These are phyloP conservation scores for Leccinum subgranulosum DNA, from an alignment of 768 basidiomycete genomes.

Conservation along the genomic window DNA sequence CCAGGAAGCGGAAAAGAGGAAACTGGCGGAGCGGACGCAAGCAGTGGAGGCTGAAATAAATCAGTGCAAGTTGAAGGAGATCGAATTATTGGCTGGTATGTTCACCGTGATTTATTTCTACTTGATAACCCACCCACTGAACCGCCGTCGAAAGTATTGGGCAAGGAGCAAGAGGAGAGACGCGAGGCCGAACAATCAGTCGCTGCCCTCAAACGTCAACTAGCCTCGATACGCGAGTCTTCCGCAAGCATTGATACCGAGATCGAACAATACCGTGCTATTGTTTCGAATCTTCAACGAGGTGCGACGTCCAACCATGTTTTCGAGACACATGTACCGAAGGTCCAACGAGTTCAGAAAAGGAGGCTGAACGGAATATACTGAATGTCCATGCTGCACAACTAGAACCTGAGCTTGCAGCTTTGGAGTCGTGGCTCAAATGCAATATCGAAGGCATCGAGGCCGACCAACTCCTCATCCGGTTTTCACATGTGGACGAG, in stretches of 20 bases:
- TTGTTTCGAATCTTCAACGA: constrained; percentile 59
- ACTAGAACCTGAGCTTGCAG: constrained; percentile 52
- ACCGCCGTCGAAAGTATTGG: constrained; percentile 44
- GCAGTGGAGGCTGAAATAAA: constrained; percentile 67
- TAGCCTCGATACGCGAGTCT: constrained; percentile 60
- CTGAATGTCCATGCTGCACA: constrained; percentile 52
- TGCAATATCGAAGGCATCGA: constrained; percentile 79
- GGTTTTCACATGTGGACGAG: constrained; percentile 65
- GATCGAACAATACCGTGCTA: constrained; percentile 67
- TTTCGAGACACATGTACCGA: neutral
- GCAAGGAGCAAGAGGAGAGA: constrained; percentile 67
- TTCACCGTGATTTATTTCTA: constrained; percentile 5
- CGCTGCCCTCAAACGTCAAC: constrained; percentile 60
- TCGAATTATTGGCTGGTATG: constrained; percentile 75
- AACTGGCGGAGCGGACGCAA: constrained; percentile 56
- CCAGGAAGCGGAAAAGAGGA: constrained; percentile 62
- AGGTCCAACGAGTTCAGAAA: constrained; percentile 44
- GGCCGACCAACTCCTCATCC: constrained; percentile 66
- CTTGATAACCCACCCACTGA: neutral
- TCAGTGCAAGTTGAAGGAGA: constrained; percentile 74
- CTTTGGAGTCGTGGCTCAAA: constrained; percentile 53
- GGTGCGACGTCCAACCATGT: constrained; percentile 40
- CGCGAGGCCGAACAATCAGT: constrained; percentile 66
- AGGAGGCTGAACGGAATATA: constrained; percentile 58
- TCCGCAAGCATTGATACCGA: constrained; percentile 58